phyloP scores from a whole-genome alignment of 2,329 filamentous ascomycete genomes.

The Balansia obtecta region DNA sequence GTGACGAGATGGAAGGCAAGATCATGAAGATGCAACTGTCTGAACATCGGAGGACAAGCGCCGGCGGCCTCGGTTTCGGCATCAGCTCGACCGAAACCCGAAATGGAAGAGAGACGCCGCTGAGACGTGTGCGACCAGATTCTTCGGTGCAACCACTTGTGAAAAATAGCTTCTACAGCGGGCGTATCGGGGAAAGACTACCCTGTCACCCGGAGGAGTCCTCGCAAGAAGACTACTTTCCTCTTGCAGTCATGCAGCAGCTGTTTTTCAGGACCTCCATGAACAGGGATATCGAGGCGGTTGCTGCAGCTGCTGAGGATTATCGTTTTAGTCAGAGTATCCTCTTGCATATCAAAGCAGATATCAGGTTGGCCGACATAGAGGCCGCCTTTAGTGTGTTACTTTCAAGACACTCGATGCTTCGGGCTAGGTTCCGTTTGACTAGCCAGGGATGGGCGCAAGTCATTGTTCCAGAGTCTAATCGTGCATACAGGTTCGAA shows the following conservation, averaged over 20 bases:
- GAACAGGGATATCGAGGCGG: constrained; percentile 21
- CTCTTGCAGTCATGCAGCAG: constrained; percentile 41
- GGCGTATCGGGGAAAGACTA: neutral
- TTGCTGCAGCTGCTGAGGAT: constrained; percentile 19
- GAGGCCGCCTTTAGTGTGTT: constrained; percentile 35
- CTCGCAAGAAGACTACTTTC: constrained; percentile 26
- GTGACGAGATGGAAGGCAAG: constrained; percentile 31
- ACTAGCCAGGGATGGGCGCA: constrained; percentile 33
- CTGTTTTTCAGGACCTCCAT: constrained; percentile 38
- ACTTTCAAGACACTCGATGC: constrained; percentile 38
- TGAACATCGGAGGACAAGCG: constrained; percentile 20
- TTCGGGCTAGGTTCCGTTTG: constrained; percentile 32
- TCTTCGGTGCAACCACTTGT: constrained; percentile 3
- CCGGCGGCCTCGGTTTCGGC: neutral
- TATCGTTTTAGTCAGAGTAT: constrained; percentile 40
- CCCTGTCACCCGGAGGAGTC: constrained; percentile 7
- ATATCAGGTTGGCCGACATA: constrained; percentile 29
- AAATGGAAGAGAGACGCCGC: constrained; percentile 13
- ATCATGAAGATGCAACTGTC: constrained; percentile 32
- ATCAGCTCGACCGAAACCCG: constrained; percentile 6
- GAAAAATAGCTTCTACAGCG: neutral
- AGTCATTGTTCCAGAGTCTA: constrained; percentile 25
- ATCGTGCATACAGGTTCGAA: constrained; percentile 30
- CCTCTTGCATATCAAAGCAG: constrained; percentile 30
- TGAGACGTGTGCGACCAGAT: constrained; percentile 3